A percentile compares a stretch with the other conserved stretches of the same genome.
These are phyloP conservation scores for Carex sylvatica DNA, from an alignment of 202 grass and related monocot species.

Conservation along the genomic window DNA sequence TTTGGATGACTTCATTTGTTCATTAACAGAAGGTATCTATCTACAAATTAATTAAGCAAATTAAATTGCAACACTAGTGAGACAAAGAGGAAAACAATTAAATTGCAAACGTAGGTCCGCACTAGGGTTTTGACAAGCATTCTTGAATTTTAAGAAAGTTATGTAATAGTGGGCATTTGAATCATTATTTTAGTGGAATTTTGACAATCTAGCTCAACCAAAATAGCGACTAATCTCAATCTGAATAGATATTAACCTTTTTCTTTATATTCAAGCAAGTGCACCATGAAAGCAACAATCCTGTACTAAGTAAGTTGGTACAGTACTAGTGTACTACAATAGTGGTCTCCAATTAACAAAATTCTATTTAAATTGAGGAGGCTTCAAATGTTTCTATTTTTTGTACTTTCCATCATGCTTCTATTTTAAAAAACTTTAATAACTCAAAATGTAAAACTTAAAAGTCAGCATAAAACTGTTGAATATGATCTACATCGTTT, in stretches of 20 bases:
- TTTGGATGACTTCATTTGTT: constrained; percentile 3
- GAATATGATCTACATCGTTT: no score
- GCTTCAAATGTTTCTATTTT: no score
- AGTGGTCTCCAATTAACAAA: background rate
- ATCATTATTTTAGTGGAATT: constrained; percentile 9
- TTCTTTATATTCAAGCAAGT: constrained; percentile 14
- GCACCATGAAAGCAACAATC: background rate
- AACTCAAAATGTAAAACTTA: no score
- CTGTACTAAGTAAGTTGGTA: no score
- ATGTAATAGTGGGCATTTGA: background rate
- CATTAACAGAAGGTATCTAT: background rate
- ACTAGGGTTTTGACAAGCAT: background rate
- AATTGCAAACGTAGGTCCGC: background rate
- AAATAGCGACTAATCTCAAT: background rate
- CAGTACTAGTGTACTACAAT: background rate
- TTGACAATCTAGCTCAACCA: constrained; percentile 20
- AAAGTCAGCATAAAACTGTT: no score
- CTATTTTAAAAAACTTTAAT: no score
- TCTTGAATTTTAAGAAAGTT: constrained; percentile 19
- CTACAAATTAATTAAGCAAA: background rate
- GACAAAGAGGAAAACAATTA: background rate
- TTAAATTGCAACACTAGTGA: background rate
- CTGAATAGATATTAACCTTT: background rate
- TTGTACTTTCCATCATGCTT: no score
- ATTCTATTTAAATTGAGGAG: no score